phyloP scores from a whole-genome alignment of 2,329 filamentous ascomycete genomes.

The Daldinia sp. region DNA sequence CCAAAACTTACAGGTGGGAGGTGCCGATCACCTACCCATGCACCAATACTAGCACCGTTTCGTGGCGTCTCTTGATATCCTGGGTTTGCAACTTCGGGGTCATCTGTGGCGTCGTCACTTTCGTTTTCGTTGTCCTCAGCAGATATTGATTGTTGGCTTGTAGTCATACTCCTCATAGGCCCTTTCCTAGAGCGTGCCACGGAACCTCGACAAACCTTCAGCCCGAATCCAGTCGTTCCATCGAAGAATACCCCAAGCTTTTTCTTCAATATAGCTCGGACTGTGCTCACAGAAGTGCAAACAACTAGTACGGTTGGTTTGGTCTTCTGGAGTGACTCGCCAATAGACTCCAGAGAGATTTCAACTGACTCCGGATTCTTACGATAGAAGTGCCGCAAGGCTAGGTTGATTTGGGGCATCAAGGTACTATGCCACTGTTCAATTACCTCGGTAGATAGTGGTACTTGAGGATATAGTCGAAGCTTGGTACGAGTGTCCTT shows the following conservation, averaged over 20 bases:
- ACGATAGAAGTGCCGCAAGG: constrained; percentile 74
- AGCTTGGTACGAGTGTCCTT: constrained; percentile 52
- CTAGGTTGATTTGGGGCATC: constrained; percentile 76
- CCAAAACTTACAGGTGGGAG: constrained; percentile 91
- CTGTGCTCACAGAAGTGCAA: constrained; percentile 77
- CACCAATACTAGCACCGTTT: constrained; percentile 92
- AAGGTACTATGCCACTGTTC: constrained; percentile 76
- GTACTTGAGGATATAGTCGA: constrained; percentile 67
- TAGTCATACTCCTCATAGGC: constrained; percentile 52
- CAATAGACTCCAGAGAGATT: constrained; percentile 79
- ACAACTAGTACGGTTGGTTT: constrained; percentile 79
- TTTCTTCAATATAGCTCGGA: constrained; percentile 74
- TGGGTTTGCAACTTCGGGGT: constrained; percentile 66
- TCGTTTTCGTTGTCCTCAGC: constrained; percentile 45
- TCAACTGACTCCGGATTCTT: constrained; percentile 80
- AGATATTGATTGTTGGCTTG: constrained; percentile 39
- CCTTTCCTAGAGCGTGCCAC: constrained; percentile 67
- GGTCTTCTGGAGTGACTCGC: constrained; percentile 70
- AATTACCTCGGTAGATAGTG: constrained; percentile 66
- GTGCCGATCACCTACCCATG: constrained; percentile 85
- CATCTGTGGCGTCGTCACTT: constrained; percentile 50
- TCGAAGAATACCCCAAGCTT: constrained; percentile 73
- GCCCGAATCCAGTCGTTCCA: constrained; percentile 64
- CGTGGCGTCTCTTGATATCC: constrained; percentile 80
- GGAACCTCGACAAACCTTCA: constrained; percentile 77